Base-by-base conservation (phyloP, 1,284 basidiomycete species). In the Hypsizygus ulmarius region DNA sequence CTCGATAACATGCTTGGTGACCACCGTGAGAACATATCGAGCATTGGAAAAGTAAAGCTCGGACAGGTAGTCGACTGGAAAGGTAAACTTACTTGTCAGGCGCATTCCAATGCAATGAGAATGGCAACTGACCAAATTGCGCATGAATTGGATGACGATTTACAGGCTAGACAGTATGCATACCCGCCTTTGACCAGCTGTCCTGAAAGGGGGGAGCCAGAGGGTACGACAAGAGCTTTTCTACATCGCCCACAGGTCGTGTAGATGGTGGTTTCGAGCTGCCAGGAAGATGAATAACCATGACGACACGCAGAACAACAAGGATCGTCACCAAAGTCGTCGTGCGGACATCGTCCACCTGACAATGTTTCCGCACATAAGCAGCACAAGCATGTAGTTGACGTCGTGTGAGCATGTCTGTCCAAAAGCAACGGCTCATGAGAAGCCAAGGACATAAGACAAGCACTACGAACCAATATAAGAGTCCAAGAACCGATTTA, bases 1-100 rank as follows among this genome's bases (percentile, higher is more conserved):
- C 69, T 35, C 77, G 73, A 59, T 87, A 89, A 63, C 87, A 90
- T 16, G 75, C 72, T 55, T 84, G 81, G 57, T 90, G 87, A 0
- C 87, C 88, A 0, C 87, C 88, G 53, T 90, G 87, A 39, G 77
- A 69, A 60, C 88, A 90, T 5, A 86, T 66, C 1, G 83, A 73
- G 62, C 88, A 90, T 43, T 82, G 80, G 58, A 89, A 83, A 3
- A 87, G 65, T 3, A 88, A 67, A 0, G 77, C 70, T 28, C 77
- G 77, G 14, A 90, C 85, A 3, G 88, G 88, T 19, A 90, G 74
- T 45, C 80, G 87, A 60, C 87, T 90, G 8, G 5, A 36, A 28
- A 14, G 30, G n/a, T 21, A 16, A 25, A 43, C 4, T 47, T 15
- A 6, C 11, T 15, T n/a, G 32, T 32, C 25, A 25, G 39, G 16